These are phyloP conservation scores for Collybia sp. DNA, from an alignment of 768 basidiomycete species.

Conservation along the genomic window DNA sequence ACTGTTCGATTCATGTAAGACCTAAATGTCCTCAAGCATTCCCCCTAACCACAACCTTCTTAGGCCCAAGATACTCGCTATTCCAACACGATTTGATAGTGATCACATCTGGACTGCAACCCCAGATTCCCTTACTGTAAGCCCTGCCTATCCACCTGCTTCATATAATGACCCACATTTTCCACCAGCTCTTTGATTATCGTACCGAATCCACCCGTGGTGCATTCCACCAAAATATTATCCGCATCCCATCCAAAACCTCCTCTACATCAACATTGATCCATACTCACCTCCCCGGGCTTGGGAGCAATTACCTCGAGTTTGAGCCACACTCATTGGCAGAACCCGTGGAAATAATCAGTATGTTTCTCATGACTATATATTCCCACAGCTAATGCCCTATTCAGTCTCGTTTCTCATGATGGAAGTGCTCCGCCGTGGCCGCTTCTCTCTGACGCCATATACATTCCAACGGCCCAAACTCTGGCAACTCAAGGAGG, in stretches of 20 bases:
- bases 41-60: constrained; percentile 3
- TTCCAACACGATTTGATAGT: constrained; percentile 60
- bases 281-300: constrained; percentile 43
- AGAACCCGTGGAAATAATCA: constrained; percentile 47
- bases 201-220: constrained; percentile 46
- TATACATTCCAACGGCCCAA: constrained; percentile 45
- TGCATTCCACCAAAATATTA: constrained; percentile 43
- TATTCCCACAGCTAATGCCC: background rate
- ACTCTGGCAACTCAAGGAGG: constrained; percentile 41
- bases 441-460: constrained; percentile 47
- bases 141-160: constrained; percentile 11
- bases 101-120: constrained; percentile 58
- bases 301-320: constrained; percentile 57
- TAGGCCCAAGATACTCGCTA: constrained; percentile 55
- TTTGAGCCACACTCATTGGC: constrained; percentile 44
- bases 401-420: constrained; percentile 53
- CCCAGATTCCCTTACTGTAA: constrained; percentile 45
- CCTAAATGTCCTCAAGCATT: background rate
- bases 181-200: constrained; percentile 45
- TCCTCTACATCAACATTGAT: constrained; percentile 25
- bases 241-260: constrained; percentile 30
- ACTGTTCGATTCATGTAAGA: constrained; percentile 51
- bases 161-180: constrained; percentile 2
- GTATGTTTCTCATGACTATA: constrained; percentile 21
- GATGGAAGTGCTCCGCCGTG: constrained; percentile 60